Conservation (phyloP, 2,329 filamentous ascomycete species). For the Verticillium isaacii region DNA sequence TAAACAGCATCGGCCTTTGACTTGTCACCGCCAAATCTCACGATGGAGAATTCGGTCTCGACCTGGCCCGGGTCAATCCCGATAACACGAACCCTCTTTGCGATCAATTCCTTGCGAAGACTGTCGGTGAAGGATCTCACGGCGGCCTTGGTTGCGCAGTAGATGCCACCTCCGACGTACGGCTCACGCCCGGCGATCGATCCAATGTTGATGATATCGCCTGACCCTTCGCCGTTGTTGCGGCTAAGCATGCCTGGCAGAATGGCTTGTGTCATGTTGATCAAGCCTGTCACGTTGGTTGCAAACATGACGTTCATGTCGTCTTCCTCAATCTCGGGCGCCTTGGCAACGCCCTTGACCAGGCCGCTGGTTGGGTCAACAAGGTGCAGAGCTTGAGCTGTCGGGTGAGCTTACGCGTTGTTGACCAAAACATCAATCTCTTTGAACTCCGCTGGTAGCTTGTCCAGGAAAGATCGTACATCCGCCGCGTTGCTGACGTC, state of each 20-base stretch:
- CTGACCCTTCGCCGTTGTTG: slow-evolving; percentile 63
- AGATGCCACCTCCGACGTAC: slow-evolving; percentile 82
- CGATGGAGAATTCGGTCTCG: slow-evolving; percentile 91
- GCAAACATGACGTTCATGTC: slow-evolving; percentile 86
- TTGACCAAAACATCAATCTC: slow-evolving; percentile 89
- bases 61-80: slow-evolving; percentile 90
- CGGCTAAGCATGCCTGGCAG: slow-evolving; percentile 75
- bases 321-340: slow-evolving; percentile 73
- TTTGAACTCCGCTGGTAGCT: slow-evolving; percentile 74
- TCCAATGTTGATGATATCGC: slow-evolving; percentile 94
- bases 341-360: slow-evolving; percentile 82
- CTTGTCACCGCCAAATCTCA: slow-evolving; percentile 86
- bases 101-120: slow-evolving; percentile 76
- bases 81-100: slow-evolving; percentile 76
- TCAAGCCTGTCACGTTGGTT: slow-evolving; percentile 91
- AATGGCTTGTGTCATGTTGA: slow-evolving; percentile 93
- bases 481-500: slow-evolving; percentile 80
- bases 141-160: slow-evolving; percentile 90
- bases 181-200: slow-evolving; percentile 83
- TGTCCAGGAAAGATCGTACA: slow-evolving; percentile 65
- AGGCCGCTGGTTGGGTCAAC: slow-evolving; percentile 59
- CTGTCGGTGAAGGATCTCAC: slow-evolving; percentile 80
- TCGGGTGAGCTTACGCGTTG: slow-evolving; percentile 56
- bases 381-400: background rate
- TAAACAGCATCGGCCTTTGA: slow-evolving; percentile 87